Conservation (phyloP, 2,329 filamentous ascomycete genomes). For the Penicillium sp. region DNA sequence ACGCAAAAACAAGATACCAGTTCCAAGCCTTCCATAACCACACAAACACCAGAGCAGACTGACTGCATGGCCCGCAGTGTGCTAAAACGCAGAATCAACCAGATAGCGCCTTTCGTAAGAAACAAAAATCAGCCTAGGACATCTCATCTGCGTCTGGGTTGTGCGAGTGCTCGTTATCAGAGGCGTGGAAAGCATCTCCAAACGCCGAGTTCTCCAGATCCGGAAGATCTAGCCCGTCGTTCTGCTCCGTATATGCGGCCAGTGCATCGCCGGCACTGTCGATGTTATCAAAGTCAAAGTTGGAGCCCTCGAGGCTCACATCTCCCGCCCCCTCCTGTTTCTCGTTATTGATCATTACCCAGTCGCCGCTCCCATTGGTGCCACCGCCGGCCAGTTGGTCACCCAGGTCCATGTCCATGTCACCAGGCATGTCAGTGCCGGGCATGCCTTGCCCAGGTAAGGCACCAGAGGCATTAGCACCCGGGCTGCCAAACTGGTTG, state of each 20-base stretch:
- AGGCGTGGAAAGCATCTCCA: conserved; percentile 71
- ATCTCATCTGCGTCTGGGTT: conserved; percentile 41
- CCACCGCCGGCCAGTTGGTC: conserved; percentile 35
- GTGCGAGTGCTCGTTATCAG: conserved; percentile 45
- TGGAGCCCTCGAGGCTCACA: conserved; percentile 34
- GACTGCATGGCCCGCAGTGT: conserved; percentile 10
- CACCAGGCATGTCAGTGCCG: conserved; percentile 17
- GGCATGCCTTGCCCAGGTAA: conserved; percentile 42
- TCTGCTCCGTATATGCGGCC: conserved; percentile 60
- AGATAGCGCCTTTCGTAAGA: conserved; percentile 14
- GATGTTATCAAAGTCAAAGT: conserved; percentile 47
- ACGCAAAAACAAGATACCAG: conserved; percentile 9
- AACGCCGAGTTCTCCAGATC: conserved; percentile 77
- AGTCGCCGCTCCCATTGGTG: conserved; percentile 58
- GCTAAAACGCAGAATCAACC: conserved; percentile 11
- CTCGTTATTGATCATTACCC: conserved; percentile 69
- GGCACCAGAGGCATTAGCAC: conserved; percentile 6
- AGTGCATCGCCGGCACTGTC: conserved; percentile 69
- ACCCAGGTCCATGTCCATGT: conserved; percentile 54
- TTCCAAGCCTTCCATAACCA: conserved; percentile 17
- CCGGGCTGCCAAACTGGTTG: conserved; percentile 34
- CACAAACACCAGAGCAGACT: conserved; percentile 14
- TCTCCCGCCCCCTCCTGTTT: conserved; percentile 38
- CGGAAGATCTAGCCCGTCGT: conserved; percentile 50
- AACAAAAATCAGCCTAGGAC: conserved; percentile 22